phyloP scores from a whole-genome alignment of 805 yeast genomes.

The Zygoascus ofunaensis region DNA sequence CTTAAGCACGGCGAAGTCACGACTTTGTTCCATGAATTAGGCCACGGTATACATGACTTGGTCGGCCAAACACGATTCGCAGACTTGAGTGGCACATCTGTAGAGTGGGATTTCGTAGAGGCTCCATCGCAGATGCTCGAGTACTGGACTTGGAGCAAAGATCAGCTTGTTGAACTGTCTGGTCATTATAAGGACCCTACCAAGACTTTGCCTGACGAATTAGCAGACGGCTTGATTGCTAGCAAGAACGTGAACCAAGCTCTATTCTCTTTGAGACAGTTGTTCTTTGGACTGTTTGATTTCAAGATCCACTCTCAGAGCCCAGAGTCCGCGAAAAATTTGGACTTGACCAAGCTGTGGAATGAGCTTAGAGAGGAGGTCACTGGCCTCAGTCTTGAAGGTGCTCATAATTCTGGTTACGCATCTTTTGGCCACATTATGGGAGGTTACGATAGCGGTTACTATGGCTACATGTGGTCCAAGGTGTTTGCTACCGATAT shows the following conservation, averaged over 20 bases:
- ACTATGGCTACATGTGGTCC: constrained; percentile 82
- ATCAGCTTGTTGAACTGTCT: constrained; percentile 49
- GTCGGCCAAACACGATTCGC: constrained; percentile 57
- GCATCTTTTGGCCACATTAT: constrained; percentile 70
- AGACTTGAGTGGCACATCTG: constrained; percentile 68
- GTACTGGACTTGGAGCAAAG: constrained; percentile 75
- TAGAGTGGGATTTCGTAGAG: constrained; percentile 81
- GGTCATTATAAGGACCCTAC: constrained; percentile 54
- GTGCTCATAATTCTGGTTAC: constrained; percentile 52
- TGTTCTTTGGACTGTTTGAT: constrained; percentile 72
- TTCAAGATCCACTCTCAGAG: constrained; percentile 50
- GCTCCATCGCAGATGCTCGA: constrained; percentile 88
- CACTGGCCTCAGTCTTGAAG: constrained; percentile 43
- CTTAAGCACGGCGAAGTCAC: constrained; percentile 70
- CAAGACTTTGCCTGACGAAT: constrained; percentile 45
- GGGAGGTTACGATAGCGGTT: constrained; percentile 80
- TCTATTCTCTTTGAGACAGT: constrained; percentile 59
- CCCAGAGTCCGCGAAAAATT: constrained; percentile 15
- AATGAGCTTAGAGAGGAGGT: constrained; percentile 56
- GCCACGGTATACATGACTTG: constrained; percentile 79
- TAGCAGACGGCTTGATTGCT: constrained; percentile 48
- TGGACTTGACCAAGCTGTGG: constrained; percentile 54
- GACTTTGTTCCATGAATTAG: constrained; percentile 83
- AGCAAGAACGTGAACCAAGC: constrained; percentile 76
- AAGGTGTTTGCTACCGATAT: constrained; percentile 81